Percentiles rank a stretch among this genome's conserved stretches.
phyloP scores from a whole-genome alignment of 345 rosid genomes.

The Anacardium occidentale region DNA sequence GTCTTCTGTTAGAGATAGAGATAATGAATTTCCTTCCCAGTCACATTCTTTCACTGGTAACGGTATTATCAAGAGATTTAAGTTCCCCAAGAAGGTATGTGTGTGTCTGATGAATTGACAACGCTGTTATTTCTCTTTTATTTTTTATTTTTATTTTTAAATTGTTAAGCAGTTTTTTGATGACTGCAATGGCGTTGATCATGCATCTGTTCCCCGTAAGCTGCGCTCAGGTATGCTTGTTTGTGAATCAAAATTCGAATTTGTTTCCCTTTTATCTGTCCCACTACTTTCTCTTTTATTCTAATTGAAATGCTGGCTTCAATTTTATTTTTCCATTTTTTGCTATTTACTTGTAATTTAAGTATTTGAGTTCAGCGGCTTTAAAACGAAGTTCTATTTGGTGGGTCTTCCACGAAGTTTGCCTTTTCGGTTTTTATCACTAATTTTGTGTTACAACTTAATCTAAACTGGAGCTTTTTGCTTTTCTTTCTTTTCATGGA shows the following conservation, averaged over 20 bases:
- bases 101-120: background rate
- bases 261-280: background rate
- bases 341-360: constrained; percentile 10
- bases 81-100: constrained; percentile 52
- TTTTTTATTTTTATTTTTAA: background rate
- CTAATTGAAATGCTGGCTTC: background rate
- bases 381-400: constrained; percentile 19
- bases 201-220: constrained; percentile 87
- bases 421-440: constrained; percentile 30
- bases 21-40: constrained; percentile 28
- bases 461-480: constrained; percentile 45
- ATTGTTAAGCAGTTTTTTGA: constrained; percentile 37
- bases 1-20: constrained; percentile 34
- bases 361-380: constrained; percentile 9
- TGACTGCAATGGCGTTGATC: constrained; percentile 57
- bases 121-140: background rate
- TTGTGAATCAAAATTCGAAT: constrained; percentile 24
- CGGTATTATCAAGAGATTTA: constrained; percentile 42
- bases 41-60: constrained; percentile 20
- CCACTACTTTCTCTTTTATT: background rate
- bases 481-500: constrained; percentile 47
- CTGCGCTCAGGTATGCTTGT: constrained; percentile 81
- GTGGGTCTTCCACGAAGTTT: constrained; percentile 55
- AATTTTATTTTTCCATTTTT: background rate
- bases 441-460: constrained; percentile 41